These are phyloP conservation scores for Coemansia sp. DNA, from an alignment of 192 early-diverging fungal species.

Conservation along the genomic window DNA sequence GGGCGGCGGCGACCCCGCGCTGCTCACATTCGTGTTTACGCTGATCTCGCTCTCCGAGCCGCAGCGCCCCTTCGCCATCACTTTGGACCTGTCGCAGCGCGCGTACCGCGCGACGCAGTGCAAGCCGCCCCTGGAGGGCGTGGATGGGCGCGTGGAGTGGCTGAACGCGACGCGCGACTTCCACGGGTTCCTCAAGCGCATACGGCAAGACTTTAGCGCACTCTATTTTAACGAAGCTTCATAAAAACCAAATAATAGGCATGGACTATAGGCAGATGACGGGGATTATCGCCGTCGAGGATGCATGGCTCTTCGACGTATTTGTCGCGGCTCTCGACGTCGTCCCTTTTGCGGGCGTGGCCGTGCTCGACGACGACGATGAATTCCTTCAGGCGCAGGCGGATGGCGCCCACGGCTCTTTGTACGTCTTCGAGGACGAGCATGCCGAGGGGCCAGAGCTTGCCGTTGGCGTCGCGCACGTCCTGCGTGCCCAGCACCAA, in stretches of 20 bases:
- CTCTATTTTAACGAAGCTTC: constrained; percentile 45
- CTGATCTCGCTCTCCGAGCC: constrained; percentile 61
- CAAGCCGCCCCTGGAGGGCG: constrained; percentile 50
- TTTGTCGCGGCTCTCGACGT: constrained; percentile 35
- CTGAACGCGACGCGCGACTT: constrained; percentile 67
- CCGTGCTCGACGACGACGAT: constrained; percentile 54
- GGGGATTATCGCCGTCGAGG: constrained; percentile 7
- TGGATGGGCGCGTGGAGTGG: constrained; percentile 52
- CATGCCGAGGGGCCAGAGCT: constrained; percentile 74
- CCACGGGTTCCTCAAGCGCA: constrained; percentile 68
- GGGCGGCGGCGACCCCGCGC: constrained; percentile 43
- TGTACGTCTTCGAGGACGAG: constrained; percentile 74
- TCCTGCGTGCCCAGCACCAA: constrained; percentile 74
- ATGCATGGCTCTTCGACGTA: constrained; percentile 44
- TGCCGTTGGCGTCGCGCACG: constrained; percentile 58
- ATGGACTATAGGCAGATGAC: constrained; percentile 55
- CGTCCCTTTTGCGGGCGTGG: constrained; percentile 48
- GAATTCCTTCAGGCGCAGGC: constrained; percentile 55
- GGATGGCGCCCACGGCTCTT: constrained; percentile 50
- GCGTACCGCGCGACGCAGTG: constrained; percentile 61
- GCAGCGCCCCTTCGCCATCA: constrained; percentile 55
- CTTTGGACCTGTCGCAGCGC: constrained; percentile 58
- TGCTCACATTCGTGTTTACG: constrained; percentile 67
- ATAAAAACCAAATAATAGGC: constrained; percentile 56
- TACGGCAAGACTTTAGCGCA: constrained; percentile 60